Evolutionary conservation across 1,284 basidiomycete genomes (phyloP), one percentile per base, ranked within the genome.

Genomic region (Puccinia coronata): DNA sequence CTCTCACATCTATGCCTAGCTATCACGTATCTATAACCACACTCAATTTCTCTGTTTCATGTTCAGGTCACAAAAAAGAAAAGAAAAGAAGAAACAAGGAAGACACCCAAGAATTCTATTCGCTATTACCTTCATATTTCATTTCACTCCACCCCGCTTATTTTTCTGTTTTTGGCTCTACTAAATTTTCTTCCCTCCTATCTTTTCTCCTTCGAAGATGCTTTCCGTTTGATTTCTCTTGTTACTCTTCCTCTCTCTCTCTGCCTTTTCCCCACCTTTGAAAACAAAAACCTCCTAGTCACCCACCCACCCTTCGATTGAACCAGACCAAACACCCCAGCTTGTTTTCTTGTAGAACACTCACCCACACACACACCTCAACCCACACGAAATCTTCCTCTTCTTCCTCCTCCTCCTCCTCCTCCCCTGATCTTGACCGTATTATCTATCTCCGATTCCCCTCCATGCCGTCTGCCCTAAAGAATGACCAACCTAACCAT

Each of bases 261-360:
- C 55, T 55, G 6, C 25, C 31, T 73, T 31, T 55, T 34, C 31
- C 20, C 20, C 28, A 28, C n/a, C 47, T 73, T 73, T 25, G 39
- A 47, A 49, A 9, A 57, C 20, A 43, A 41, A 69, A 69, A n/a
- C n/a, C n/a, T n/a, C n/a, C n/a, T n/a, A n/a, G n/a, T n/a, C n/a
- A n/a, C n/a, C n/a, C n/a, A n/a, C n/a, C n/a, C n/a, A n/a, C n/a
- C n/a, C n/a, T n/a, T n/a, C n/a, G n/a, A n/a, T n/a, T n/a, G 20
- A 53, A 53, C 6, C n/a, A 25, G 12, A 57, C n/a, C 14, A 57
- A 20, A 57, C n/a, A 25, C n/a, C 18, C 28, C n/a, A 25, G n/a
- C 55, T 28, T 25, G n/a, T 57, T 57, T 57, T n/a, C 55, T 57
- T 57, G 55, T 57, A 57, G n/a, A 57, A 57, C 55, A 57, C n/a